These are phyloP conservation scores for Colletotrichum tanaceti DNA, from an alignment of 2,329 filamentous ascomycete genomes.

Conservation along the genomic window DNA sequence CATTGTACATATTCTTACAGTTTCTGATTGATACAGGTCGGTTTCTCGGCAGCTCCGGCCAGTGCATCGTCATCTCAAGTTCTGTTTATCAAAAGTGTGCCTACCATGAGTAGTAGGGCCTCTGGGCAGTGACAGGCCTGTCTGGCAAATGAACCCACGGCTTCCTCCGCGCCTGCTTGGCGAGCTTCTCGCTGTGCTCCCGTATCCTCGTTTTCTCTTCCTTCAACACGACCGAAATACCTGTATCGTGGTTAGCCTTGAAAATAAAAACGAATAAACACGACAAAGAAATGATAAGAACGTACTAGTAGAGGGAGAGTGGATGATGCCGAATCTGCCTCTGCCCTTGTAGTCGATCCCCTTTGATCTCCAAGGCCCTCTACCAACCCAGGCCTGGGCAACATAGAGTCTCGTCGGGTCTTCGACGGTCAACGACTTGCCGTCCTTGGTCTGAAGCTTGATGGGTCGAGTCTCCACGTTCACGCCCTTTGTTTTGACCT, in stretches of 20 bases:
- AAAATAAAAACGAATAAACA: not conserved
- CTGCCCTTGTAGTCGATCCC: constrained; percentile 79
- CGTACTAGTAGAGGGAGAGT: constrained; percentile 80
- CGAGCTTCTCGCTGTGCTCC: constrained; percentile 80
- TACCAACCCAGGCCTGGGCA: constrained; percentile 91
- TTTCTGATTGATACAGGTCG: constrained; percentile 21
- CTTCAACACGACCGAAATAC: constrained; percentile 84
- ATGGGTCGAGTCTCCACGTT: constrained; percentile 48
- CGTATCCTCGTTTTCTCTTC: constrained; percentile 92
- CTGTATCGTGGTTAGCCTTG: constrained; percentile 54
- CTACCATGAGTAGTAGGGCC: constrained; percentile 94
- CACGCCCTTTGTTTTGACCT: constrained; percentile 50
- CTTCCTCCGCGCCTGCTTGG: constrained; percentile 78
- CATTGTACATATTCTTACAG: constrained; percentile 40
- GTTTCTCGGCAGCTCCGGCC: constrained; percentile 1
- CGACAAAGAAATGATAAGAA: constrained; percentile 44
- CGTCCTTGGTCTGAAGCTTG: constrained; percentile 79
- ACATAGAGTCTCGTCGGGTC: constrained; percentile 90
- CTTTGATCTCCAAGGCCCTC: constrained; percentile 70
- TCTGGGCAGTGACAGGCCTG: constrained; percentile 83
- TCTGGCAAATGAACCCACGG: constrained; percentile 92
- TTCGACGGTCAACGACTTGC: constrained; percentile 75
- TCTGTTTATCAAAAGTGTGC: constrained; percentile 6
- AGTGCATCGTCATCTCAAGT: not conserved
- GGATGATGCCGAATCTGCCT: constrained; percentile 75